Evolutionary conservation across 2,329 filamentous ascomycete genomes (phyloP).

Genomic region (Fusarium pseudonygamai): DNA sequence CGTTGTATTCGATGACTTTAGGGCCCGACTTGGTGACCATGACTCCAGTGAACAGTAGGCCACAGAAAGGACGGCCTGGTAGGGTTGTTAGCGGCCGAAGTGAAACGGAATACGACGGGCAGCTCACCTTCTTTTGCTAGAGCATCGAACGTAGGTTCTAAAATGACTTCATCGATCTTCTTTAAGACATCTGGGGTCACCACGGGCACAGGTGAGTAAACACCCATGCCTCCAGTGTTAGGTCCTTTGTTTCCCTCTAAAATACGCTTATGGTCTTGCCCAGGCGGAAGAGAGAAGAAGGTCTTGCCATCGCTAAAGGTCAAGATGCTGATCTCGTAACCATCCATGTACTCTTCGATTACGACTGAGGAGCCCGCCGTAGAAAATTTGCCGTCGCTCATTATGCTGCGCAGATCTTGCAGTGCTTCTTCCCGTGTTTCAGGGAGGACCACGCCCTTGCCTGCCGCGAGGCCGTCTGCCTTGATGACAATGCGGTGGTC

Average conservation of each 20-base stretch:
- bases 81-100: not conserved
- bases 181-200: constrained; percentile 61
- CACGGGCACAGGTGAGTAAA: constrained; percentile 72
- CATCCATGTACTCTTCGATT: constrained; percentile 76
- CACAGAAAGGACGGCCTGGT: constrained; percentile 61
- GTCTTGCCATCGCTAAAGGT: constrained; percentile 74
- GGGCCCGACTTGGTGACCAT: constrained; percentile 84
- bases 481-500: constrained; percentile 76
- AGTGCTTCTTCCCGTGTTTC: constrained; percentile 66
- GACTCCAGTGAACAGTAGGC: constrained; percentile 81
- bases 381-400: constrained; percentile 73
- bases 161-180: constrained; percentile 65
- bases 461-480: constrained; percentile 77
- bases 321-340: constrained; percentile 75
- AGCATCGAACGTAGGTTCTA: constrained; percentile 71
- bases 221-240: constrained; percentile 81
- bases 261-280: constrained; percentile 78
- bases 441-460: constrained; percentile 66
- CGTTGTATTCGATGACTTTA: constrained; percentile 88
- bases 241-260: constrained; percentile 74
- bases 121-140: constrained; percentile 64
- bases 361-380: constrained; percentile 74
- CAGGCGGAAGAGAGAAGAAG: constrained; percentile 71
- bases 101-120: not conserved
- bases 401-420: constrained; percentile 71